phyloP scores from a whole-genome alignment of 106 monocot species.

The Allium cepa region DNA sequence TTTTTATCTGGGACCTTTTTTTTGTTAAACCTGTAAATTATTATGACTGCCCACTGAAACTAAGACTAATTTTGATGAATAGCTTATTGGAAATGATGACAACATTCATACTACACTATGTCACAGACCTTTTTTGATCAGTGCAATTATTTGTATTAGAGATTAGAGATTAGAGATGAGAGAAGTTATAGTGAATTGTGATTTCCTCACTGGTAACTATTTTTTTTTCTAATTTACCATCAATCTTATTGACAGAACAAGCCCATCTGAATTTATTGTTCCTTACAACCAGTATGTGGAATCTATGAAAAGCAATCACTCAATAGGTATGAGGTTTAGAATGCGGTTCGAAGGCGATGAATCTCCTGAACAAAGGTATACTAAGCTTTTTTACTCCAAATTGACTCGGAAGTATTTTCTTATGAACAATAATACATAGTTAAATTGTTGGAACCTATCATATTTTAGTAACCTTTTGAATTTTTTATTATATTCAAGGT shows the following conservation, averaged over 20 bases:
- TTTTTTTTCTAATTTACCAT: not conserved
- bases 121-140: too few species aligned
- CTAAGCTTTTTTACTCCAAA: not conserved
- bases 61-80: too few species aligned
- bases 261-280: constrained; percentile 81
- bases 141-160: too few species aligned
- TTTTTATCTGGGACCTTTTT: not conserved
- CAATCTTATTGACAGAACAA: constrained; percentile 33
- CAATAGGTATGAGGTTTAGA: constrained; percentile 68
- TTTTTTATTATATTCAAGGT: constrained; percentile 20
- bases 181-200: not conserved
- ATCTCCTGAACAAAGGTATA: constrained; percentile 79
- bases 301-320: constrained; percentile 53
- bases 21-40: too few species aligned
- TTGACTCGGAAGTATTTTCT: not conserved
- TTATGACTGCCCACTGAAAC: too few species aligned
- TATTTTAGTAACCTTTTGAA: not conserved
- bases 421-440: not conserved
- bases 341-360: constrained; percentile 97
- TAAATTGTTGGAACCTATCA: not conserved
- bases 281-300: constrained; percentile 81
- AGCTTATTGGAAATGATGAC: too few species aligned
- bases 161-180: too few species aligned
- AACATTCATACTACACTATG: too few species aligned
- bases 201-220: constrained; percentile 8